These are phyloP conservation scores for Torulaspora gathmanii DNA, from an alignment of 805 yeast species.

Conservation along the genomic window DNA sequence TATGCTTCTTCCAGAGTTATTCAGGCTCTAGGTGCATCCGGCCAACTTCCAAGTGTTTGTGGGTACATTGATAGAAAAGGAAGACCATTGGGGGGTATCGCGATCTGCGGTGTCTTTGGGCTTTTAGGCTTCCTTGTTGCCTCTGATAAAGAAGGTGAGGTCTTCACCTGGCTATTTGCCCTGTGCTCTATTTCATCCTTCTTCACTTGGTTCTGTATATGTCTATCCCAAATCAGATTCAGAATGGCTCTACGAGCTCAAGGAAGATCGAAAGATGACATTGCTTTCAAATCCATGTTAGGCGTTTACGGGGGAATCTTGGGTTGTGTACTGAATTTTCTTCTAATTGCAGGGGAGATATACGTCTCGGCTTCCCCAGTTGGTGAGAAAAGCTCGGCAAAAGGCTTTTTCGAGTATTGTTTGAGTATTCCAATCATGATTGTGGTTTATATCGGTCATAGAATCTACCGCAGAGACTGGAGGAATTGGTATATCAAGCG, in stretches of 20 bases:
- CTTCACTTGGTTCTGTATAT: constrained; percentile 75
- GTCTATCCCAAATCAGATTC: constrained; percentile 63
- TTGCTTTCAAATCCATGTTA: constrained; percentile 52
- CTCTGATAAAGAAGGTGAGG: constrained; percentile 48
- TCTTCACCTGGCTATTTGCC: constrained; percentile 74
- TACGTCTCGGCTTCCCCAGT: constrained; percentile 69
- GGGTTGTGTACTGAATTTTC: constrained; percentile 48
- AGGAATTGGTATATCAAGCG: constrained; percentile 37
- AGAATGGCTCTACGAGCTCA: constrained; percentile 51
- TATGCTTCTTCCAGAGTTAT: constrained; percentile 57
- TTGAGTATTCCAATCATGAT: constrained; percentile 46
- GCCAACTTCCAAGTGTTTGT: constrained; percentile 47
- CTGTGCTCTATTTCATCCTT: constrained; percentile 72
- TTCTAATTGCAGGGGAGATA: constrained; percentile 61
- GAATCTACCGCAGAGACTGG: constrained; percentile 39
- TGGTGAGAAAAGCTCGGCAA: constrained; percentile 37
- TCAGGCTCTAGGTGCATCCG: constrained; percentile 48
- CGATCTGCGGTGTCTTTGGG: constrained; percentile 45
- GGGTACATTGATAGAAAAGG: constrained; percentile 47
- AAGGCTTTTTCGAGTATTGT: constrained; percentile 48
- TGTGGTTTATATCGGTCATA: constrained; percentile 43
- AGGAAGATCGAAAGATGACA: constrained; percentile 52
- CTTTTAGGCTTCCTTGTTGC: constrained; percentile 60
- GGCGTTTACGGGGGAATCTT: constrained; percentile 56
- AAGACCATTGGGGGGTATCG: constrained; percentile 51